These are phyloP conservation scores for Tetramitus jugosus DNA, from an alignment of 208 protist genomes.

Conservation along the genomic window DNA sequence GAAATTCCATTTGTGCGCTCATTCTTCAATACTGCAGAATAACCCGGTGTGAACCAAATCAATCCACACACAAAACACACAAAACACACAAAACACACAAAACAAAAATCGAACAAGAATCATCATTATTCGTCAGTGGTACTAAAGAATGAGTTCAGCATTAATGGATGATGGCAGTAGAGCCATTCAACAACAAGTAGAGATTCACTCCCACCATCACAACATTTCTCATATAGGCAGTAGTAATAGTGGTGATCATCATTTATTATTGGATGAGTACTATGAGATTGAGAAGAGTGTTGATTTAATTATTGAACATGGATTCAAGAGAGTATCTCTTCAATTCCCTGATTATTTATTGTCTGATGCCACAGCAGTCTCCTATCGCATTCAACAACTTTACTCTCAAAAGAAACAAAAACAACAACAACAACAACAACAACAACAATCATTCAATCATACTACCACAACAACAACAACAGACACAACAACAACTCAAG, in stretches of 20 bases:
- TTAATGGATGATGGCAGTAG: background rate
- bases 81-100: no score
- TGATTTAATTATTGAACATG: background rate
- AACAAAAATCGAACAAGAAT: no score
- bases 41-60: no score
- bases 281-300: background rate
- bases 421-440: background rate
- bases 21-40: no score
- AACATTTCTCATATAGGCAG: no score
- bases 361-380: constrained; percentile 52
- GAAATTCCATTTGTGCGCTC: no score
- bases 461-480: background rate
- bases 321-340: constrained; percentile 53
- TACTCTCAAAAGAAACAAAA: background rate
- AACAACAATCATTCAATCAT: background rate
- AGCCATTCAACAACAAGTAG: background rate
- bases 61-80: no score
- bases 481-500: background rate
- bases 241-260: no score
- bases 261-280: constrained; percentile 7
- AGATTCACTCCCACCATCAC: background rate
- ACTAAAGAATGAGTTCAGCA: background rate
- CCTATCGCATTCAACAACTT: constrained; percentile 20
- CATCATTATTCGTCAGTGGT: no score
- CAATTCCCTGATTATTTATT: constrained; percentile 77